Percentiles rank a stretch among this genome's conserved stretches.
Evolutionary conservation across 768 basidiomycete species (phyloP).

Genomic region (Mrakia frigida): DNA sequence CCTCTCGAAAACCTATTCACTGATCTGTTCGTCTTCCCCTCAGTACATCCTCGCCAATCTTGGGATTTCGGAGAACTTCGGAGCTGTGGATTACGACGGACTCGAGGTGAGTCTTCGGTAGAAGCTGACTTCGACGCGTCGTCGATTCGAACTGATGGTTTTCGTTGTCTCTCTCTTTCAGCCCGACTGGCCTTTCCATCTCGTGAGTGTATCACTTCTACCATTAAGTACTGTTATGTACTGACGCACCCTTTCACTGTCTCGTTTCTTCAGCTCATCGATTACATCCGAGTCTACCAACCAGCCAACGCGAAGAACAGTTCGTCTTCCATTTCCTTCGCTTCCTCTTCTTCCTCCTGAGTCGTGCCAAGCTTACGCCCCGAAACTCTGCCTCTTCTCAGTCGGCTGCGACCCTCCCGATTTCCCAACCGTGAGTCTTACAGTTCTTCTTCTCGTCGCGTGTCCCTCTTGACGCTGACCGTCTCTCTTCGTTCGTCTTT

Average conservation of each 20-base stretch:
- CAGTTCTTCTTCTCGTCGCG: background rate
- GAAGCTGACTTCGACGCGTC: background rate
- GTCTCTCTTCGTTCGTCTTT: no score
- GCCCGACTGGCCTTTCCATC: background rate
- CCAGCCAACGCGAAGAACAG: conserved; percentile 10
- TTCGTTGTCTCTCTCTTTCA: background rate
- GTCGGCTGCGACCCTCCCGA: no score
- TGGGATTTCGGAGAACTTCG: conserved; percentile 78
- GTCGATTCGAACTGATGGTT: background rate
- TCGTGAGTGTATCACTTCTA: no score
- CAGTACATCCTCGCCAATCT: conserved; percentile 77
- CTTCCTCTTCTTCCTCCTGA: background rate
- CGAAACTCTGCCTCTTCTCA: no score
- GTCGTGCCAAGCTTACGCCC: no score
- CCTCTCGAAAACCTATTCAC: background rate
- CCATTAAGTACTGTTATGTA: no score
- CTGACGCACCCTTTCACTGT: no score
- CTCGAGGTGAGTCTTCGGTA: background rate
- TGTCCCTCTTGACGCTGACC: background rate
- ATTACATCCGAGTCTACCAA: background rate
- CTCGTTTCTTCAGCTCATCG: no score
- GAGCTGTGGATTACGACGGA: conserved; percentile 53
- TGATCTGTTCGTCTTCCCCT: background rate
- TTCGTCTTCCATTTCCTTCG: conserved; percentile 1
- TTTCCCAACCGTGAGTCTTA: no score